Evolutionary conservation across 1,139 yeast species (phyloP), one percentile per base, ranked within the genome.

Genomic region (Hansenula anomala): DNA sequence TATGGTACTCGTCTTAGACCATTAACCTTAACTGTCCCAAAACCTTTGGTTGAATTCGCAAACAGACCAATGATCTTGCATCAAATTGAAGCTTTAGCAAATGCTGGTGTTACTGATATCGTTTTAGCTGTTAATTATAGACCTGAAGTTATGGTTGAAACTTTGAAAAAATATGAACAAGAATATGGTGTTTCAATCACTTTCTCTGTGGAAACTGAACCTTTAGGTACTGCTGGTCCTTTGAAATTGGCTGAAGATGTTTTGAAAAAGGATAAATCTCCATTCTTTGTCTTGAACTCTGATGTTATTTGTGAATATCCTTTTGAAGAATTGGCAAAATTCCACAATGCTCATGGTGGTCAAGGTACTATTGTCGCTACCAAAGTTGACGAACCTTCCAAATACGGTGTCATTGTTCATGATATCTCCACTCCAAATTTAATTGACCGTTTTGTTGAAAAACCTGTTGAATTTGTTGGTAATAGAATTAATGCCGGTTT

Each of bases 1-100:
- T 92, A 89, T 75, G 99, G 99, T 76, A 92, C 99, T 61, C 94
- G 99, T 74, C 85, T 92, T 74, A 90, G 99, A 79, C 99, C 99
- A 49, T 77, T 92, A 60, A 94, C 99, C 46, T 76, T 94, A 60
- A 90, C 98, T 43, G 78, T 86, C 52, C 99, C 99, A 66, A 94
- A 94, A 73, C 99, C 99, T 39, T 77, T 94, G 67, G 98, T 94
- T 49, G 99, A 94, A 71, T 92, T 92, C 60, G 98, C 89, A 64
- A 92, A 92, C 85, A 86, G 94, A 73, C 97, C 98, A 59, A 85
- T 85, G 94, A 85, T 85, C 58, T 74, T 88, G 59, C 98, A 94
- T 67, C 99, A 94, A 73, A 89, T 94, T 61, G 97, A 92, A 73
- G 96, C 97, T 39, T 76, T 94, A 54, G 97, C 98, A 48, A 82